Evolutionary conservation across 306 rosid species (phyloP).

Genomic region (Arachis hypogaea): DNA sequence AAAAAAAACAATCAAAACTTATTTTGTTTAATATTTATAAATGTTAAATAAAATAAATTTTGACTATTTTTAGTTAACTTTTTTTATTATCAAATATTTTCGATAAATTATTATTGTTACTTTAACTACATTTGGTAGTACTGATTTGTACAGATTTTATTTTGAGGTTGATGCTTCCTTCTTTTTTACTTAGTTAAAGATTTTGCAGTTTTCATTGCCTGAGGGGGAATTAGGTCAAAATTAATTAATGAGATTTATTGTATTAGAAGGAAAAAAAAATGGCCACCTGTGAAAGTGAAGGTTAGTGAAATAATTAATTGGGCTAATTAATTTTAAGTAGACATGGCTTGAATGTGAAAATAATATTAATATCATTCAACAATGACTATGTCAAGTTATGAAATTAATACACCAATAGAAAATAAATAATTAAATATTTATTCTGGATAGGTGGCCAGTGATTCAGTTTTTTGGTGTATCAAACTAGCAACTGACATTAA

Average conservation of each 20-base stretch:
- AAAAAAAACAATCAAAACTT: too few relatives aligned
- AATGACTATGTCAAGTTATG: too few relatives aligned
- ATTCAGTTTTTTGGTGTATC: background rate
- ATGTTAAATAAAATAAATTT: too few relatives aligned
- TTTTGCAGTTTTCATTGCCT: background rate
- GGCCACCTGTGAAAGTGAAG: background rate
- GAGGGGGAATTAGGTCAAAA: too few relatives aligned
- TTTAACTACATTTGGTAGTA: too few relatives aligned
- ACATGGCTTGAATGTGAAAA: background rate
- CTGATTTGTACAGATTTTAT: background rate
- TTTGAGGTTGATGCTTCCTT: background rate
- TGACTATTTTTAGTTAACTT: too few relatives aligned
- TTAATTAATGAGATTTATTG: too few relatives aligned
- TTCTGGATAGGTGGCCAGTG: background rate
- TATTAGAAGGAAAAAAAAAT: background rate
- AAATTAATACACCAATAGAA: too few relatives aligned
- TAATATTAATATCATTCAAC: background rate
- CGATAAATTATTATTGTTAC: too few relatives aligned
- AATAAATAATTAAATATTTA: too few relatives aligned
- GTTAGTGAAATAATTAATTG: background rate
- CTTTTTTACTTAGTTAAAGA: background rate
- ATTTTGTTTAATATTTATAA: too few relatives aligned
- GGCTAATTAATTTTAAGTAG: background rate
- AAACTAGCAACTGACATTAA: background rate
- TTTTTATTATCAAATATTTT: too few relatives aligned